A percentile compares a stretch with the other conserved stretches of the same genome.
Conservation (phyloP, 768 basidiomycete species). For the Podaxis sp. region DNA sequence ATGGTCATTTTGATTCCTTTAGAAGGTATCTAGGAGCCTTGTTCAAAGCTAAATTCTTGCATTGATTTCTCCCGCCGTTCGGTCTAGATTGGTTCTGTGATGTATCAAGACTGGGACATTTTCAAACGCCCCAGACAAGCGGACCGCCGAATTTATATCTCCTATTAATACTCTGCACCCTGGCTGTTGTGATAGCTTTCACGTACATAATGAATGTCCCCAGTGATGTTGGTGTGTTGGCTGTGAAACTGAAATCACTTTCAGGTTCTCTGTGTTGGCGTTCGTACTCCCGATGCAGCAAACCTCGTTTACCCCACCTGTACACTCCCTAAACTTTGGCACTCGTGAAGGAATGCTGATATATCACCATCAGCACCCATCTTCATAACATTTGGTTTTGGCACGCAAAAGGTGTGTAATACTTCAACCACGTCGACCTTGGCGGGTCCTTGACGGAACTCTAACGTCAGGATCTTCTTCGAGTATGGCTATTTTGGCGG, state of each 20-base stretch:
- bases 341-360: neutral
- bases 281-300: neutral
- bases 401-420: conserved; percentile 8
- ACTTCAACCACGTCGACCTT: neutral
- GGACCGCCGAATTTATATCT: conserved; percentile 10
- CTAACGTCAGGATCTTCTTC: conserved; percentile 10
- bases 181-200: conserved; percentile 2
- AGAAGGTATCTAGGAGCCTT: conserved; percentile 4
- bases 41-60: neutral
- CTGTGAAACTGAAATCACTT: no score
- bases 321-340: neutral
- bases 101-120: conserved; percentile 11
- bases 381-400: conserved; percentile 10
- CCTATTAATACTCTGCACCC: neutral
- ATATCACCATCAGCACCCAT: neutral
- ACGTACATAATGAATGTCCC: neutral
- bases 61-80: neutral
- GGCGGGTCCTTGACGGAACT: neutral
- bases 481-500: conserved; percentile 6
- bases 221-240: no score
- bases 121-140: conserved; percentile 3
- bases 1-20: conserved; percentile 7
- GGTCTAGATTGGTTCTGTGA: conserved; percentile 5
- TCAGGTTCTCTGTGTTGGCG: neutral
- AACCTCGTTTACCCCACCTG: neutral